These are phyloP conservation scores for Alternaria alternata DNA, from an alignment of 2,329 filamentous ascomycete genomes.

Conservation along the genomic window DNA sequence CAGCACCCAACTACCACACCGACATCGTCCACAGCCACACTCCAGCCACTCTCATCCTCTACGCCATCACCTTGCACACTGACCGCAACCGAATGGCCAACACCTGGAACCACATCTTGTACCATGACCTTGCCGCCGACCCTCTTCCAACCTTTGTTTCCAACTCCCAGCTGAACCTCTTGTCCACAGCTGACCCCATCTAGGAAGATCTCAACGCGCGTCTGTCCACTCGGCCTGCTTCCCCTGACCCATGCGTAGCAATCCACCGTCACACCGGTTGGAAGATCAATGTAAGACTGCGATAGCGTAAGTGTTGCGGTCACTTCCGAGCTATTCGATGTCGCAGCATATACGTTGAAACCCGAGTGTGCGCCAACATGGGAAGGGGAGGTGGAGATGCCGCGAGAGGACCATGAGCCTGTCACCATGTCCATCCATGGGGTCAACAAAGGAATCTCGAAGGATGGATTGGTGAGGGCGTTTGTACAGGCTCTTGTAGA, in stretches of 20 bases:
- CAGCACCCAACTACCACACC: constrained; percentile 20
- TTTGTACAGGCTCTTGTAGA: constrained; percentile 21
- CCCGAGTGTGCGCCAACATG: constrained; percentile 5
- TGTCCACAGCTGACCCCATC: constrained; percentile 26
- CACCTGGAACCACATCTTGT: constrained; percentile 4
- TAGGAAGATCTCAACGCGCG: constrained; percentile 26
- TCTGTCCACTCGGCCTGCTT: constrained; percentile 11
- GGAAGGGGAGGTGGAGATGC: constrained; percentile 7
- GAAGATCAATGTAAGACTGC: constrained; percentile 20
- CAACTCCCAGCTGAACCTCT: background rate
- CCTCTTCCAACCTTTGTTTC: constrained; percentile 18
- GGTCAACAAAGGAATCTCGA: constrained; percentile 15
- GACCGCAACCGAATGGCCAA: constrained; percentile 22
- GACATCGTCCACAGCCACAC: constrained; percentile 28
- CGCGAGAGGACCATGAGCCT: constrained; percentile 25
- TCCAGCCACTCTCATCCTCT: constrained; percentile 16
- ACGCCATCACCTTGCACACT: constrained; percentile 23
- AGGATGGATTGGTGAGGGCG: constrained; percentile 28
- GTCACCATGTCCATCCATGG: constrained; percentile 29
- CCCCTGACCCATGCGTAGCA: constrained; percentile 25
- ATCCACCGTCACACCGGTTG: constrained; percentile 3
- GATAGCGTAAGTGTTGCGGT: constrained; percentile 21
- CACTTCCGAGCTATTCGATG: constrained; percentile 21
- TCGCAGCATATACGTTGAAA: constrained; percentile 16
- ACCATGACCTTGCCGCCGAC: constrained; percentile 17